Percentiles rank a stretch among this genome's conserved stretches.
Evolutionary conservation across 257 asterid genomes (phyloP).

Genomic region (Echium plantagineum): DNA sequence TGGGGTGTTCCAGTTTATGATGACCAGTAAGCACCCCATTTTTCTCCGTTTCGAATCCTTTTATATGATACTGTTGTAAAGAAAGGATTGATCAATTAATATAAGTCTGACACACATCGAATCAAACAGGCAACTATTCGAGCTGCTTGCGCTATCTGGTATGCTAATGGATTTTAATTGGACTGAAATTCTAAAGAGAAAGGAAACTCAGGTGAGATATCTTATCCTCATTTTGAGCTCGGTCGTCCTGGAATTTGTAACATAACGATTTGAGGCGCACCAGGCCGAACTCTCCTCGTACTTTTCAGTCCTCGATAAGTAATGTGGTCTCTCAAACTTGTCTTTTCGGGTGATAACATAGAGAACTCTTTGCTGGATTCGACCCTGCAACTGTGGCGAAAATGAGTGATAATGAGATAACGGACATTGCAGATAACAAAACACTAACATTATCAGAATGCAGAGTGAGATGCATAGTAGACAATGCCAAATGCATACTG

Average conservation of each 20-base stretch:
- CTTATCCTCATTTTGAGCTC: not conserved
- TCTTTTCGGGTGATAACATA: conserved; percentile 5
- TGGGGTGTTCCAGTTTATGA: conserved; percentile 98
- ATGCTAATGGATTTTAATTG: conserved; percentile 91
- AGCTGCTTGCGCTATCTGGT: conserved; percentile 84
- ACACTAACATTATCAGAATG: conserved; percentile 51
- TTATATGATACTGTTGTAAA: not conserved
- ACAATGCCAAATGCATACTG: conserved; percentile 72
- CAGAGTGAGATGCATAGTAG: conserved; percentile 76
- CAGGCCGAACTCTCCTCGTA: too few relatives aligned
- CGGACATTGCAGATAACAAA: conserved; percentile 35
- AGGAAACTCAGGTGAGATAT: conserved; percentile 46
- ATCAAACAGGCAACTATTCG: conserved; percentile 54
- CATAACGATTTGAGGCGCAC: too few relatives aligned
- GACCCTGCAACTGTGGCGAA: conserved; percentile 53
- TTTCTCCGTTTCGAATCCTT: not conserved
- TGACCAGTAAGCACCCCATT: conserved; percentile 48
- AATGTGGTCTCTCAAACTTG: not conserved
- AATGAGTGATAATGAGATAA: conserved; percentile 71
- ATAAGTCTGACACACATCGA: not conserved
- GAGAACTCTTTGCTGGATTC: conserved; percentile 67
- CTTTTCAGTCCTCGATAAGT: not conserved
- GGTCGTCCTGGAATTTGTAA: too few relatives aligned
- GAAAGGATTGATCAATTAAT: not conserved
- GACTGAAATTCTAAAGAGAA: conserved; percentile 77